Conservation (phyloP, 345 rosid species). For the Eucalyptus caleyi region DNA sequence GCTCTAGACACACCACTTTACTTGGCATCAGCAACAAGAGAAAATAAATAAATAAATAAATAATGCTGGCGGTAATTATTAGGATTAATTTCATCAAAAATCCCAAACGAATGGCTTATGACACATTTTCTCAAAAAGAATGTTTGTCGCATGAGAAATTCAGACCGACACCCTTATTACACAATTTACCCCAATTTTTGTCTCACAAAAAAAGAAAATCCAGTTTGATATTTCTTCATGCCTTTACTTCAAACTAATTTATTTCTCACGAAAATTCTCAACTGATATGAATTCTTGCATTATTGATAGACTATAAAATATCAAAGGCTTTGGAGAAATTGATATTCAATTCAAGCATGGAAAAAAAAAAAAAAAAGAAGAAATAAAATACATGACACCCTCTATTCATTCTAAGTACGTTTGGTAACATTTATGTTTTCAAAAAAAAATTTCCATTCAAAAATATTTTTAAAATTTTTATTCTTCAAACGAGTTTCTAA, state of each 20-base stretch:
- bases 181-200: neutral
- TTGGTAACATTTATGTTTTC: no score
- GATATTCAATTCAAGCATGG: neutral
- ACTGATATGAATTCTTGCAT: neutral
- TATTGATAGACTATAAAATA: neutral
- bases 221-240: neutral
- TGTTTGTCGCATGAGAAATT: neutral
- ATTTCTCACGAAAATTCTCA: neutral
- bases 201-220: rapidly evolving
- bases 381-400: neutral
- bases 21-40: neutral
- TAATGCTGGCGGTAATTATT: neutral
- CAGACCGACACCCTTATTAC: neutral
- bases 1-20: neutral
- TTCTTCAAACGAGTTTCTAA: rapidly evolving
- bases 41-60: neutral
- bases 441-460: no score
- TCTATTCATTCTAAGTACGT: rapidly evolving
- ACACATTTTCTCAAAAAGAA: neutral
- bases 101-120: neutral
- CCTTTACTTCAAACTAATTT: neutral
- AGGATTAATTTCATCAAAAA: neutral
- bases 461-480: no score
- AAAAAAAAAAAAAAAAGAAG: neutral
- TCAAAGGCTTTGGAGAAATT: neutral